Base-by-base conservation (phyloP, 495 filamentous ascomycete species). In the Penicillium atrosanguineum region DNA sequence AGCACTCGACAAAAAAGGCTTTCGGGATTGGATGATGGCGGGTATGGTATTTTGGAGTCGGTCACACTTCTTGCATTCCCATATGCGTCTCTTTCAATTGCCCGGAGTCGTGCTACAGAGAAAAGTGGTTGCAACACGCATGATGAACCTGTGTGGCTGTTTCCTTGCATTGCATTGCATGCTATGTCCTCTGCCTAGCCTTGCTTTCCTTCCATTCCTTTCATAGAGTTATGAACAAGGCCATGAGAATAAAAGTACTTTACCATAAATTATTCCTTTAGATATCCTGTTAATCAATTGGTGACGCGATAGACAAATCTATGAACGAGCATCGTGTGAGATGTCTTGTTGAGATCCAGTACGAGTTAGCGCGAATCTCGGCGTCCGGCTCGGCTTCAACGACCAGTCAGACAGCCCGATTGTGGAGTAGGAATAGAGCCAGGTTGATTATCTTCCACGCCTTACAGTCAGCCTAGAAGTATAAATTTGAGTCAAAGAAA, bases 171-270 rank as follows among this genome's bases (percentile, higher is more conserved):
- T 54, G 55, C 52, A 57, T 61, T 53, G 59, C 47, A 63, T 63
- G 61, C 61, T 59, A 60, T 52, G 48, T 65, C 61, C 52, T 73
- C 68, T 69, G 53, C 63, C 69, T 73, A 73, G 63, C 69, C 69
- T 56, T 68, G 64, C 61, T 69, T 67, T 62, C 59, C 69, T 67
- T 71, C 66, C 57, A 65, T 63, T 65, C 57, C 67, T 65, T 71
- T 70, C 55, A 76, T 78, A 74, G 59, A 75, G 50, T 66, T 63
- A 75, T 66, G 67, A 48, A 73, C 68, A 67, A 65, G 62, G 67
- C 71, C 67, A 73, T 68, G 71, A 67, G 61, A 72, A 74, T 69
- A 51, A 68, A 68, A 63, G 56, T 63, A 62, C 58, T 34, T 11
- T 15, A 16, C 2, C 18, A 6, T 14, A 34, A 12, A 20, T 31